Conservation (phyloP, 495 filamentous ascomycete species). For the Echria macrotheca region DNA sequence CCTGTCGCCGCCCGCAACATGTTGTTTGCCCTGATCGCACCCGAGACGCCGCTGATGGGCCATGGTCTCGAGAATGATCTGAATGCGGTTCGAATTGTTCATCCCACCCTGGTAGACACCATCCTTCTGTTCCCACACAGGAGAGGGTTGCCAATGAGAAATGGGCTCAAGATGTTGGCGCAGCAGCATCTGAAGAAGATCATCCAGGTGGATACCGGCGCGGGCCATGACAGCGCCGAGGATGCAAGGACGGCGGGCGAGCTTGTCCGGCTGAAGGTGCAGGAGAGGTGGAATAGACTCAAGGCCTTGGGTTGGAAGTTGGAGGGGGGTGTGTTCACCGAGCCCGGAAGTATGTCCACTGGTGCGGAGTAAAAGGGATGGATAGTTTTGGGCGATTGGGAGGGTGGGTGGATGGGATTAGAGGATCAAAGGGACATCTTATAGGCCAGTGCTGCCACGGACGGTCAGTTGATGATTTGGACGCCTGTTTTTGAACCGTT, state of each 20-base stretch:
- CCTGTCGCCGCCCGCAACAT: conserved; percentile 66
- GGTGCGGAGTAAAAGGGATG: no score
- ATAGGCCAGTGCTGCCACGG: no score
- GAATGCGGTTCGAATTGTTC: conserved; percentile 73
- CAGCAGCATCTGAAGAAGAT: conserved; percentile 58
- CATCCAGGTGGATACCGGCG: conserved; percentile 63
- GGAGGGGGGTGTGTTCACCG: conserved; percentile 31
- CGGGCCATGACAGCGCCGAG: conserved; percentile 81
- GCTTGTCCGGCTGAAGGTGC: conserved; percentile 63
- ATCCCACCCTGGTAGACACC: conserved; percentile 81
- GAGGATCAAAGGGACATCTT: no score
- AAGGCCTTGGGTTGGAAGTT: conserved; percentile 59
- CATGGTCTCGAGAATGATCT: conserved; percentile 96
- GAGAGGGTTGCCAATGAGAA: conserved; percentile 66
- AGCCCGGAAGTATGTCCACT: no score
- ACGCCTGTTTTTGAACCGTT: no score
- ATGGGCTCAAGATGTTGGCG: conserved; percentile 66
- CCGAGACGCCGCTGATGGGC: conserved; percentile 76
- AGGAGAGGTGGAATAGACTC: conserved; percentile 59
- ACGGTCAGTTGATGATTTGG: not conserved
- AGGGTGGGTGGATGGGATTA: no score
- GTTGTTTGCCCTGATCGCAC: conserved; percentile 63
- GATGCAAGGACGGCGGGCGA: conserved; percentile 87
- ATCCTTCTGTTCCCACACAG: conserved; percentile 76
- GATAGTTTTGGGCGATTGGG: no score